A percentile compares a stretch with the other conserved stretches of the same genome.
Evolutionary conservation across 805 yeast genomes (phyloP).

Genomic region (Cyberlindnera sargentensis): DNA sequence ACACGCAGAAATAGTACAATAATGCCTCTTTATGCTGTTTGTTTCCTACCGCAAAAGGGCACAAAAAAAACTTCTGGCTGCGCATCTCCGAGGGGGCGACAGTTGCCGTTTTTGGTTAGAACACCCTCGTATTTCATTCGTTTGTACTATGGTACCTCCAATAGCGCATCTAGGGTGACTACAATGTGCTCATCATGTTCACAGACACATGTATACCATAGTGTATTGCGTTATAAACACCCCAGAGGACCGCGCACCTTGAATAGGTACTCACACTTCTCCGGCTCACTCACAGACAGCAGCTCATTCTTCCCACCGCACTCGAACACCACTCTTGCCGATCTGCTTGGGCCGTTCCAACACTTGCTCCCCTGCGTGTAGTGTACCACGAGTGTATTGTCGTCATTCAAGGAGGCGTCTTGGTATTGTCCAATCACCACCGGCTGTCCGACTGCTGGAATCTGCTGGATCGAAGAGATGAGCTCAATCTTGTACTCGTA

Average conservation of each 20-base stretch:
- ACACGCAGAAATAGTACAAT: no score
- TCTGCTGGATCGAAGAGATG: conserved; percentile 51
- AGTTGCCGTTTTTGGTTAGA: background rate
- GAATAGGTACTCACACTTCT: conserved; percentile 74
- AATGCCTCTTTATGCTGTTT: no score
- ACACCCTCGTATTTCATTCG: background rate
- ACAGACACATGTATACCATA: no score
- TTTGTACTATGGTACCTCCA: no score
- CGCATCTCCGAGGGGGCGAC: conserved; percentile 3
- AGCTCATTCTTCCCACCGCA: conserved; percentile 60
- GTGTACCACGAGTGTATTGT: conserved; percentile 28
- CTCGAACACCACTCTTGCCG: conserved; percentile 51
- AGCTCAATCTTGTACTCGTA: conserved; percentile 62
- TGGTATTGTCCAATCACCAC: conserved; percentile 44
- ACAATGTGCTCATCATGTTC: no score
- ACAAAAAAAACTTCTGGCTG: background rate
- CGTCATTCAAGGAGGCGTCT: conserved; percentile 20
- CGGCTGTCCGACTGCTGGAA: conserved; percentile 35
- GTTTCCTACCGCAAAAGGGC: background rate
- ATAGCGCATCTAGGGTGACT: no score
- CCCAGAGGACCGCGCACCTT: conserved; percentile 36
- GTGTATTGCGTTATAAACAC: conserved; percentile 17
- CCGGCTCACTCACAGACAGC: conserved; percentile 76
- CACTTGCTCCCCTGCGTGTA: conserved; percentile 70
- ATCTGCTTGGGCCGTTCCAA: conserved; percentile 91